A percentile compares a stretch with the other conserved stretches of the same genome.
These are phyloP conservation scores for Stemphylium vesicarium DNA, from an alignment of 2,329 filamentous ascomycete species.

Conservation along the genomic window DNA sequence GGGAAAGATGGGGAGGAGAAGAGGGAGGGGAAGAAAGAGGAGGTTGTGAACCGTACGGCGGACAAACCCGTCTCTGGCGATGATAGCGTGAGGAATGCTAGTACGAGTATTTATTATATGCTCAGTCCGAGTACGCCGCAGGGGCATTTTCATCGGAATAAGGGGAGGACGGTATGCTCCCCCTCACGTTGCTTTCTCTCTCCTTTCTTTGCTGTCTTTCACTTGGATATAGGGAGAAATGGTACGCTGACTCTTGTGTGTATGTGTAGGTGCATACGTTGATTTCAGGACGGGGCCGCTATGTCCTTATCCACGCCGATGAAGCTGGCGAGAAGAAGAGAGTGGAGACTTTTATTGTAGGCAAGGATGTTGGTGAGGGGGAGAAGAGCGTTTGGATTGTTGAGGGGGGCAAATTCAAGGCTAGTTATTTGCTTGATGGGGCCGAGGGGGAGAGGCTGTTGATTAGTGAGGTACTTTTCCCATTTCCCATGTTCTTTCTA, in stretches of 20 bases:
- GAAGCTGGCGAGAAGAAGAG: conserved; percentile 57
- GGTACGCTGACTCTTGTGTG: neutral
- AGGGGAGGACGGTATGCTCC: conserved; percentile 56
- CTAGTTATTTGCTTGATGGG: conserved; percentile 62
- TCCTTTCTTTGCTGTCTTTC: neutral
- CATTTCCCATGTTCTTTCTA: neutral
- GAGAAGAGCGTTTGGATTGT: conserved; percentile 73
- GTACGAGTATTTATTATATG: conserved; percentile 70
- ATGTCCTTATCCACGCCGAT: conserved; percentile 68
- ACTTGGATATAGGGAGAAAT: neutral
- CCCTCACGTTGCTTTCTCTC: too few species aligned
- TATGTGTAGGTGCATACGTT: conserved; percentile 61
- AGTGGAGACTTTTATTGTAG: conserved; percentile 70
- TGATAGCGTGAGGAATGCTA: conserved; percentile 58
- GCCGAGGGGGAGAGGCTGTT: conserved; percentile 60
- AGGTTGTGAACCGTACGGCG: conserved; percentile 25
- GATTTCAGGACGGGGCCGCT: conserved; percentile 67
- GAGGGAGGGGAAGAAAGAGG: neutral
- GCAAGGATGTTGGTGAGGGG: conserved; percentile 61
- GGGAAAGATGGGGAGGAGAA: neutral
- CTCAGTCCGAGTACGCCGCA: conserved; percentile 63
- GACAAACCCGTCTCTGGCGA: conserved; percentile 48
- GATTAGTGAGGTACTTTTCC: conserved; percentile 63
- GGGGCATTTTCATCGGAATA: conserved; percentile 69
- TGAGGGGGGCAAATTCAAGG: conserved; percentile 71